Base-by-base conservation (phyloP, 2,329 filamentous ascomycete species). In the Neopestalotiopsis rosae region DNA sequence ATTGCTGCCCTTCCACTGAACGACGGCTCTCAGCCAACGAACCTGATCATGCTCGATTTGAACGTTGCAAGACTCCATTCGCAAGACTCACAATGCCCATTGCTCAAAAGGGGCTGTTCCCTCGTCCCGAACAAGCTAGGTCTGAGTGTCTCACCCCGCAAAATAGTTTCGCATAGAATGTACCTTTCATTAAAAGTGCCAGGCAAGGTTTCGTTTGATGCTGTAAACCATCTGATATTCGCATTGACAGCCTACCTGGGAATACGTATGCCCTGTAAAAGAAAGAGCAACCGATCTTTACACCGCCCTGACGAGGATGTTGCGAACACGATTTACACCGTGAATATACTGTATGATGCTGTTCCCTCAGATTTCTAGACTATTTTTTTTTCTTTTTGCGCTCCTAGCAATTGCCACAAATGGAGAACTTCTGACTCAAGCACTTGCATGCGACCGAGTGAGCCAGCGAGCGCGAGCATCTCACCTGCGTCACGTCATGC, bases 401-500 rank as follows among this genome's bases (percentile, higher is more conserved):
- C 17, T 24, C 14, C 45, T 52, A 4, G 45, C 34, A 38, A 24
- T 52, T 52, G 45, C 45, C 45, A 52, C 45, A n/a, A 10, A 52
- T n/a, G 17, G 45, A 17, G 20, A 20, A 52, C 9, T 9, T 52
- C 45, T 52, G 45, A 52, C 45, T 52, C 45, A 52, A 52, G n/a
- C 45, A 52, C 45, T 52, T 52, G 45, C 45, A 52, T 52, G 20
- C n/a, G 14, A 52, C 14, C 45, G 17, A n/a, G 45, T 20, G 45
- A n/a, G 45, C 45, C n/a, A 52, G 10, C 45, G 45, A 52, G 45
- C 45, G 45, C 45, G 45, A n/a, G 45, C 45, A 52, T 52, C 45
- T n/a, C 14, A 52, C n/a, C 17, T 52, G 20, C 45, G 30, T 62
- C 59, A 62, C 59, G 9, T 62, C 59, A 62, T 62, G 59, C 59